Evolutionary conservation across 371 early-diverging fungal species (phyloP), one percentile per base, ranked within the genome.

Genomic region (Syncephalastrum sp.): DNA sequence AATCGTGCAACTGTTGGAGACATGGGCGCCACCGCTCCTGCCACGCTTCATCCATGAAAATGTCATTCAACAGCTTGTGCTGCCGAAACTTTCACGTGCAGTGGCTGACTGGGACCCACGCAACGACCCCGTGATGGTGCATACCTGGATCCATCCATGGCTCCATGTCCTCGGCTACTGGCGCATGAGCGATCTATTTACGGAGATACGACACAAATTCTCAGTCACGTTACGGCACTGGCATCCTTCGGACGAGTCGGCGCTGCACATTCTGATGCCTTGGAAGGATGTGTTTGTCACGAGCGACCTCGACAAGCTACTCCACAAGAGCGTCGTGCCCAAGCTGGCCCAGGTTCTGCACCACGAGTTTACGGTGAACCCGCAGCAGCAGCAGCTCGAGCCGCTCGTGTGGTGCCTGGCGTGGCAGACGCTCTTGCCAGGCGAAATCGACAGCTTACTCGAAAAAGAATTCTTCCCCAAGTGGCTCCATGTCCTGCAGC

Each of bases 81-180:
- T 92, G 53, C 94, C 94, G 3, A 91, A 92, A 57, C 75, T 94
- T 4, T 54, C 59, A 8, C 67, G 74, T 21, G 87, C 81, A 7
- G 77, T 94, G 6, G 79, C 85, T 1, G 68, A 75, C 12, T 91
- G 90, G 91, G 81, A 83, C 48, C 91, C 91, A 3, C 78, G 79
- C n/a, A 64, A 67, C n/a, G 86, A 88, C 53, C 67, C 74, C 0
- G 78, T 79, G n/a, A 80, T 83, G 79, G 70, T 90, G 2, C 91
- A 92, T 59, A 79, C 79, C 0, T 92, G 91, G 91, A 64, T 92
- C n/a, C 90, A 88, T 64, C 92, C 93, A 1, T 94, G 94, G 94
- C 70, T 92, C 14, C 88, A 91, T 1, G 63, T 86, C n/a, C 58
- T 92, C 5, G 81, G 73, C 33, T 76, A 75, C 21, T 80, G 81